phyloP scores from a whole-genome alignment of 305 asterid species.

The Fraxinus latifolia region DNA sequence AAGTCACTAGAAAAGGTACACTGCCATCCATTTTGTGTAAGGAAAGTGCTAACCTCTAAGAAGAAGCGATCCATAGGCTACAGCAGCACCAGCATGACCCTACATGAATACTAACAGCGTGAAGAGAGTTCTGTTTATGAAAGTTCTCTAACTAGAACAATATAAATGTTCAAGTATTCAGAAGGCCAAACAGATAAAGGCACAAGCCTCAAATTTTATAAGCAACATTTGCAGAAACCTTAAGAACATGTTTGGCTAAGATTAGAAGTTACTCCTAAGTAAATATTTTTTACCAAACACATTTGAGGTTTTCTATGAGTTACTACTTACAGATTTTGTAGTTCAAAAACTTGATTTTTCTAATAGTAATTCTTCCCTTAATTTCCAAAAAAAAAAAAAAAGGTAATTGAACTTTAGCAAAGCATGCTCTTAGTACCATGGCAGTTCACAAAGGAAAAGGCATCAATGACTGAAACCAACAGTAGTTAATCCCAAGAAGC shows the following conservation, averaged over 20 bases:
- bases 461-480: neutral
- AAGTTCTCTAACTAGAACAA: conserved; percentile 1
- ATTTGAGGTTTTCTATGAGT: neutral
- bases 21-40: neutral
- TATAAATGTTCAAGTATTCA: neutral
- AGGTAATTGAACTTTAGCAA: neutral
- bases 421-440: neutral
- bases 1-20: neutral
- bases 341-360: neutral
- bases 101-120: conserved; percentile 29
- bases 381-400: neutral
- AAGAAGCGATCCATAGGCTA: conserved; percentile 87
- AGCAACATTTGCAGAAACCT: neutral
- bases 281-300: neutral
- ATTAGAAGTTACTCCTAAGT: neutral
- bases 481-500: conserved; percentile 19
- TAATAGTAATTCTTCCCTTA: neutral
- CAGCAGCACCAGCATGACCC: conserved; percentile 91
- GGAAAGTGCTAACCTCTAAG: conserved; percentile 58
- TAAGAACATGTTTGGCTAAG: neutral
- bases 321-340: neutral
- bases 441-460: conserved; percentile 6
- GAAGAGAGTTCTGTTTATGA: neutral
- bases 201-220: neutral
- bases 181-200: neutral